Conservation (phyloP, 768 basidiomycete species). For the Suillus ampliporus region DNA sequence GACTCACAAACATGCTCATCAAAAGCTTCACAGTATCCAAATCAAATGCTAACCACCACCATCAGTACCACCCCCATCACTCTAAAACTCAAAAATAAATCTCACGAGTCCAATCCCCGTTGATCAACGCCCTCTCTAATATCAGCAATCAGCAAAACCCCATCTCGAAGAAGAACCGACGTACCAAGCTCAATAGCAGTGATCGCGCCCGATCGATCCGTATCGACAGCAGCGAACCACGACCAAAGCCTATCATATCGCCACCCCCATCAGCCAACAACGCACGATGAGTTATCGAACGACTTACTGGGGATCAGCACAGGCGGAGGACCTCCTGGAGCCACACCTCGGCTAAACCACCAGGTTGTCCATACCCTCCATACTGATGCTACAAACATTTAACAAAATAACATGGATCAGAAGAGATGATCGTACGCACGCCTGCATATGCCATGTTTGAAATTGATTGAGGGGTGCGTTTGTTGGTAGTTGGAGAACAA, state of each 20-base stretch:
- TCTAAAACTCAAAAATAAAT: constrained; percentile 17
- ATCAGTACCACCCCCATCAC: neutral
- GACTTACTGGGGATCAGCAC: constrained; percentile 77
- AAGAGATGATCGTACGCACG: neutral
- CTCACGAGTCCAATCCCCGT: constrained; percentile 82
- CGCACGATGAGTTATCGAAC: no score
- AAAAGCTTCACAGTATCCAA: constrained; percentile 85
- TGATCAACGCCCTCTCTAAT: constrained; percentile 52
- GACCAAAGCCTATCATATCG: constrained; percentile 65
- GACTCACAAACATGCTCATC: constrained; percentile 77
- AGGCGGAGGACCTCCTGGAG: constrained; percentile 37
- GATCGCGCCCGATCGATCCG: no score
- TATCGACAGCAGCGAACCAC: constrained; percentile 71
- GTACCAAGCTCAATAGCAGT: no score
- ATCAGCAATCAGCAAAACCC: neutral
- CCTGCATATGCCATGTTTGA: constrained; percentile 4
- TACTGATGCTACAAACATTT: no score
- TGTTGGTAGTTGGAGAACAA: neutral
- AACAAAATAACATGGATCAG: no score
- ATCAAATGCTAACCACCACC: constrained; percentile 65
- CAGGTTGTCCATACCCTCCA: constrained; percentile 21
- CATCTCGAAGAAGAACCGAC: no score
- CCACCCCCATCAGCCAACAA: neutral
- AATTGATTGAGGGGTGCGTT: no score
- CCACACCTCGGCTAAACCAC: constrained; percentile 15